phyloP scores from a whole-genome alignment of 2,329 filamentous ascomycete genomes.

The Mycocentrospora acerina region DNA sequence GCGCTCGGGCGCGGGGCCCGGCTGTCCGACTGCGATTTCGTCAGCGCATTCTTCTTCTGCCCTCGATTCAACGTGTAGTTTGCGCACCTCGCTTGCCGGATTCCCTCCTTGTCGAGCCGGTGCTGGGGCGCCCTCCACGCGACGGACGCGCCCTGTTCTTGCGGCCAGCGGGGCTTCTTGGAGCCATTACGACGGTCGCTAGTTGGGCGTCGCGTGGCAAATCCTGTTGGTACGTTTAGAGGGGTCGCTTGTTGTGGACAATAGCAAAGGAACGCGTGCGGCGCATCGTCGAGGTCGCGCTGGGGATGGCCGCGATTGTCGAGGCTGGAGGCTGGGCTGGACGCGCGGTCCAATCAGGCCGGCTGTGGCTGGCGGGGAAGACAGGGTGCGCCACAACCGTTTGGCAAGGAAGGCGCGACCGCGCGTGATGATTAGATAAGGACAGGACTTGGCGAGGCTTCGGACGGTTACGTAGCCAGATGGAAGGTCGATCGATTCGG shows the following conservation, averaged over 20 bases:
- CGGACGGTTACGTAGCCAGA: constrained; percentile 35
- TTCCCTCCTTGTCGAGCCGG: constrained; percentile 15
- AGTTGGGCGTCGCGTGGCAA: background rate
- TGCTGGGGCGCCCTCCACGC: constrained; percentile 21
- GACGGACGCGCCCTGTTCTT: constrained; percentile 37
- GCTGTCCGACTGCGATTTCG: constrained; percentile 27
- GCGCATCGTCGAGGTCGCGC: constrained; percentile 11
- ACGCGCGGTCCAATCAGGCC: no score
- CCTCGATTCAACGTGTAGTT: constrained; percentile 2
- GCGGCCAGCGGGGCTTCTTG: constrained; percentile 12
- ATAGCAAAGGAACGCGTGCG: background rate
- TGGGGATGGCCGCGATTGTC: constrained; percentile 6
- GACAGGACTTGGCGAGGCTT: constrained; percentile 12
- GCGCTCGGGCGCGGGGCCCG: constrained; percentile 35
- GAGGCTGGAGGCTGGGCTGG: constrained; percentile 12
- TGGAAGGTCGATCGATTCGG: constrained; percentile 3
- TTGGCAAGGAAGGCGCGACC: background rate
- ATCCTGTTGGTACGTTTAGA: background rate
- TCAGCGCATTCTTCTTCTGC: constrained; percentile 6
- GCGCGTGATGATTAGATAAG: constrained; percentile 9
- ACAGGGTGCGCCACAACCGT: constrained; percentile 2
- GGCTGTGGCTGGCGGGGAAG: constrained; percentile 25
- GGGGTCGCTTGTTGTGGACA: no score
- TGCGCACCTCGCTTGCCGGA: constrained; percentile 18
- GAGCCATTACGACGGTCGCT: constrained; percentile 3